Percentiles rank a stretch among this genome's conserved stretches.
Conservation (phyloP, 148 eudicot species). For the Rhododendron williamsianum region DNA sequence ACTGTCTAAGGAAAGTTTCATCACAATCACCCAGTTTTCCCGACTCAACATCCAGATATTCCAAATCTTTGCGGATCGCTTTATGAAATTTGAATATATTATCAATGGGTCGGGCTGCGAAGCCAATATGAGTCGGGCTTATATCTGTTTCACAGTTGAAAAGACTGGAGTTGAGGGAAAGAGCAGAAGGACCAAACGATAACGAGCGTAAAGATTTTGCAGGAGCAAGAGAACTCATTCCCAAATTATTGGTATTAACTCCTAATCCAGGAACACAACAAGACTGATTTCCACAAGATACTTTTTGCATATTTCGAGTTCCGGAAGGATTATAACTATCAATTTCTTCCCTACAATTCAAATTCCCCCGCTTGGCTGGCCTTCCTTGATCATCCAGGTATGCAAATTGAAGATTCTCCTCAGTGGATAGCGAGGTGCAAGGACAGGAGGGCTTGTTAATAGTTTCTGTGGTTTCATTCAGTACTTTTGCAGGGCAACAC, state of each 20-base stretch:
- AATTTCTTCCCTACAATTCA: constrained; percentile 22
- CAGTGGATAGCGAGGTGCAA: background rate
- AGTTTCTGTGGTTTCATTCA: background rate
- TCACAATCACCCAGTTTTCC: constrained; percentile 72
- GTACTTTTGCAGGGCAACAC: constrained; percentile 49
- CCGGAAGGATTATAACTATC: constrained; percentile 24
- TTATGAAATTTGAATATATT: constrained; percentile 88
- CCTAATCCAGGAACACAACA: constrained; percentile 94
- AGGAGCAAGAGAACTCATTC: constrained; percentile 45
- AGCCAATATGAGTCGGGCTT: constrained; percentile 43
- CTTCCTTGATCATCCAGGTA: constrained; percentile 25
- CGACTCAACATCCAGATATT: constrained; percentile 87
- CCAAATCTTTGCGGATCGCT: constrained; percentile 94
- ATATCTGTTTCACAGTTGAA: constrained; percentile 86
- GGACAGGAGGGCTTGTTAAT: background rate
- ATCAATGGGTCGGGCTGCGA: constrained; percentile 74
- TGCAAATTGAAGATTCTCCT: constrained; percentile 10
- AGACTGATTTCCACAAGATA: constrained; percentile 50
- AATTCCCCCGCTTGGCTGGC: constrained; percentile 41
- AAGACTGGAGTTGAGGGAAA: constrained; percentile 86
- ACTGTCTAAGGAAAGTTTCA: constrained; percentile 75
- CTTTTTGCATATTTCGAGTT: constrained; percentile 28
- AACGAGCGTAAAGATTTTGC: constrained; percentile 86
- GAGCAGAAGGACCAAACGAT: constrained; percentile 75
- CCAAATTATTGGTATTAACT: constrained; percentile 55